These are phyloP conservation scores for Spathaspora arborariae DNA, from an alignment of 805 yeast genomes.

Conservation along the genomic window DNA sequence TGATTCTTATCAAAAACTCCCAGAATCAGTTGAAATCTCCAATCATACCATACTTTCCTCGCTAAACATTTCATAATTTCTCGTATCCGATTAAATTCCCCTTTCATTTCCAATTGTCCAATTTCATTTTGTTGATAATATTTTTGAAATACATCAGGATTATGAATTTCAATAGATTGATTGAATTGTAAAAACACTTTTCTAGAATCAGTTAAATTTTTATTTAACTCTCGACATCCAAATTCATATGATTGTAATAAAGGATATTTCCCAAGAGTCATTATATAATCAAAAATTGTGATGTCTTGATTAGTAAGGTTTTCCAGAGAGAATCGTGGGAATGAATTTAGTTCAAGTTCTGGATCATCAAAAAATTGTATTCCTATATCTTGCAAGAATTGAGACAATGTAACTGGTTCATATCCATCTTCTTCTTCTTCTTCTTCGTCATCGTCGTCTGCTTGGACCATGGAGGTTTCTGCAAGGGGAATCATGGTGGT, in stretches of 20 bases:
- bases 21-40: constrained; percentile 55
- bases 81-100: constrained; percentile 49
- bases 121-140: constrained; percentile 43
- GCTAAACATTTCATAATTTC: constrained; percentile 51
- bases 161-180: constrained; percentile 36
- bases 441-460: constrained; percentile 9
- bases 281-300: constrained; percentile 29
- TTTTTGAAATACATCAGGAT: constrained; percentile 43
- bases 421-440: constrained; percentile 21
- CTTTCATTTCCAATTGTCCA: constrained; percentile 38
- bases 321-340: constrained; percentile 13
- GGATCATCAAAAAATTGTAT: constrained; percentile 46
- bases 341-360: constrained; percentile 26
- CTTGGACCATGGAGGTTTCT: constrained; percentile 8
- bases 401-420: constrained; percentile 30
- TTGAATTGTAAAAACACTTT: constrained; percentile 45
- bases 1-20: constrained; percentile 21
- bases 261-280: constrained; percentile 39
- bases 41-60: constrained; percentile 55
- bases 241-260: constrained; percentile 48
- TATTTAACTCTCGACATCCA: constrained; percentile 50
- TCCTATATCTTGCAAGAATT: constrained; percentile 38
- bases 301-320: constrained; percentile 1
- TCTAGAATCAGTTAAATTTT: constrained; percentile 48
- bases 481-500: constrained; percentile 30